Evolutionary conservation across 2,329 filamentous ascomycete species (phyloP), one percentile per base, ranked within the genome.

Genomic region (Cephalotrichum gorgonifer): DNA sequence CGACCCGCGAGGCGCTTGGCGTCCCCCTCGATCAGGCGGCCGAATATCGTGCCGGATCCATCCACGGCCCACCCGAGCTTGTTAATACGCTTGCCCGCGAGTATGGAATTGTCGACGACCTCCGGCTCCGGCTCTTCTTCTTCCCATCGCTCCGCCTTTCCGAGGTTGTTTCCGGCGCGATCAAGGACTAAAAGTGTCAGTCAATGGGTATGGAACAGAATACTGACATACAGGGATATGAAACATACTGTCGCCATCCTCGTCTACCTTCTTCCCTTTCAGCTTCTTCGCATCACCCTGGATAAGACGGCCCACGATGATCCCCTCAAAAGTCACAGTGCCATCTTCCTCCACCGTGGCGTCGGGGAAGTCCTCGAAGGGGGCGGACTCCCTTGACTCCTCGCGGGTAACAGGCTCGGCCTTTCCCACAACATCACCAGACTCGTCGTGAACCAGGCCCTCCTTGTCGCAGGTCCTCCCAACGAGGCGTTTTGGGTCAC

Each of bases 381-480:
- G 78, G 2, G 73, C 65, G 2, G 68, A 65, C 14, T 72, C 69
- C 51, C 66, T 53, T 15, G 62, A 63, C 3, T 74, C 67, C 3
- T 82, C 75, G 1, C 64, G 52, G 6, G 9, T 12, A 51, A 85
- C 75, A 12, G 83, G 75, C 64, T 87, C 82, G 41, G 75, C 79
- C 48, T 76, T 76, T 27, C n/a, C n/a, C n/a, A n/a, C n/a, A n/a
- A 86, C 70, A 51, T 85, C 79, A 42, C 85, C 85, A n/a, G 74
- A 76, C 61, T 88, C 84, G 60, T 83, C 85, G 67, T 82, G 79
- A 54, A 88, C 76, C 58, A 85, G 78, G 33, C 85, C 85, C 28
- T 86, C 68, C 63, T 81, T 84, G 61, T 88, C 81, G 57, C 82
- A 81, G 75, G 84, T 83, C 58, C 78, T 79, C 26, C 84, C 84